Evolutionary conservation across 148 eudicot genomes (phyloP).

Genomic region (Rhododendron williamsianum): DNA sequence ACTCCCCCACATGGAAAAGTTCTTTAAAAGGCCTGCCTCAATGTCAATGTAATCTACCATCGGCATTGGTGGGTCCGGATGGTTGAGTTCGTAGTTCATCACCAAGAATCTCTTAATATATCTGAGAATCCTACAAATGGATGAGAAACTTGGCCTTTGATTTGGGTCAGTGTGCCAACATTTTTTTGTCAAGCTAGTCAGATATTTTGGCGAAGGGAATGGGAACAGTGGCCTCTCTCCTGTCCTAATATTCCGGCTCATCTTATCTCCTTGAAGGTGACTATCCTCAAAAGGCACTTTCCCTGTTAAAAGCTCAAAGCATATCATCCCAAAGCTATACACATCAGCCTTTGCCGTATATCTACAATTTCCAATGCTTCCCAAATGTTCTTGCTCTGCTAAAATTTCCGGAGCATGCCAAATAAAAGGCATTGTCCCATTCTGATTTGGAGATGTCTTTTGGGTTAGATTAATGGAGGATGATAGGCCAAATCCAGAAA

Average conservation of each 20-base stretch:
- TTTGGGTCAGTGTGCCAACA: constrained; percentile 74
- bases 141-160: constrained; percentile 64
- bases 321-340: constrained; percentile 80
- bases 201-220: constrained; percentile 50
- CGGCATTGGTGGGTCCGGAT: constrained; percentile 45
- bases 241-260: constrained; percentile 61
- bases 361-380: constrained; percentile 16
- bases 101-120: constrained; percentile 48
- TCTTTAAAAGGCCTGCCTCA: constrained; percentile 39
- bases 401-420: constrained; percentile 79
- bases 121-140: constrained; percentile 64
- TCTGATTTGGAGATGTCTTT: constrained; percentile 23
- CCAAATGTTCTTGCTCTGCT: constrained; percentile 42
- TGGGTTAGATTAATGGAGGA: constrained; percentile 24
- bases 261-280: constrained; percentile 77
- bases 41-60: constrained; percentile 52
- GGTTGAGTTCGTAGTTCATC: constrained; percentile 52
- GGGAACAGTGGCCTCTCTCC: constrained; percentile 86
- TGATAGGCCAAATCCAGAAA: constrained; percentile 50
- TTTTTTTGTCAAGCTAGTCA: constrained; percentile 46
- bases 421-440: constrained; percentile 36
- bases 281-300: constrained; percentile 76
- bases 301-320: constrained; percentile 72
- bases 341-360: constrained; percentile 61
- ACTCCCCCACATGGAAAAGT: constrained; percentile 35